phyloP scores from a whole-genome alignment of 176 grass and related monocot genomes.

The Alloteropsis semialata region DNA sequence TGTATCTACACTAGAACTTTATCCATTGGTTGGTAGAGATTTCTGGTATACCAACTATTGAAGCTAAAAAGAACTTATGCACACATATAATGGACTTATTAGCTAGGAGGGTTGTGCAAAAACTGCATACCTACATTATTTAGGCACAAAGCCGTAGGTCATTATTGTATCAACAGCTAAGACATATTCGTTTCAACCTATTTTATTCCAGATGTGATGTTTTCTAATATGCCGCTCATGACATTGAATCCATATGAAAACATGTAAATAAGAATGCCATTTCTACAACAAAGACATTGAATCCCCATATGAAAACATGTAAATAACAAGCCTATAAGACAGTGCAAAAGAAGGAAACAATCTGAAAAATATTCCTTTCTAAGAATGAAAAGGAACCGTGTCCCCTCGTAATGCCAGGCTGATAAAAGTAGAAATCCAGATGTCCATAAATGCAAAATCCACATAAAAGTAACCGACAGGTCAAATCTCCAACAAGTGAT shows the following conservation, averaged over 20 bases:
- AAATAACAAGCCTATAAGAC: background rate
- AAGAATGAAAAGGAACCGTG: background rate
- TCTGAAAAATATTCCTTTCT: background rate
- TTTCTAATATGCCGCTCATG: background rate
- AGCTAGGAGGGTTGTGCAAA: background rate
- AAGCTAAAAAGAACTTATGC: background rate
- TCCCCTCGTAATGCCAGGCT: background rate
- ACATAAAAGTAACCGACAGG: background rate
- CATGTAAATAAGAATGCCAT: background rate
- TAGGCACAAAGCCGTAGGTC: background rate
- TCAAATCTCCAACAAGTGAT: constrained; percentile 8
- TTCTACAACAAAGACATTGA: no score
- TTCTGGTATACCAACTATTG: background rate
- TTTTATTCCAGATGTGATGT: background rate
- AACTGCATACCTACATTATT: background rate
- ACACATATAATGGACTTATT: background rate
- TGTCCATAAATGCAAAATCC: background rate
- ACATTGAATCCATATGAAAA: background rate
- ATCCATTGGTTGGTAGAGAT: no score
- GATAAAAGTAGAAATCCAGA: background rate
- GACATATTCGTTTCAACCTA: background rate
- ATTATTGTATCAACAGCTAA: background rate
- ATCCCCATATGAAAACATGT: background rate
- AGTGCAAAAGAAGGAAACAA: background rate
- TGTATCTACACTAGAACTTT: no score